phyloP scores from a whole-genome alignment of 2,329 filamentous ascomycete genomes.

The Corinectria fuckeliana region DNA sequence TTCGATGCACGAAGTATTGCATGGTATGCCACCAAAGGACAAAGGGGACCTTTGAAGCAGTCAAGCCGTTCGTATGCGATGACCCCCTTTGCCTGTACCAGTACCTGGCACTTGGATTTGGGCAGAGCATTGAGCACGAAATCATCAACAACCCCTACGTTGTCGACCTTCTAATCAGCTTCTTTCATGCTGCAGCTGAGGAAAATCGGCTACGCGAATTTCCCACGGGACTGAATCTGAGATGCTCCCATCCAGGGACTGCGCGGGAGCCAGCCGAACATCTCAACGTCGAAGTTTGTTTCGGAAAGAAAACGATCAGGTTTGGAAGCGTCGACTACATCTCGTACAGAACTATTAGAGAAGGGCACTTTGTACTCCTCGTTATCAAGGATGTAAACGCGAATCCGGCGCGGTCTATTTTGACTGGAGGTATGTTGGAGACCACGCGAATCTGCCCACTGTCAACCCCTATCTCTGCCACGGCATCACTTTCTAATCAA shows the following conservation, averaged over 20 bases:
- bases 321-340: constrained; percentile 22
- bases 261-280: neutral
- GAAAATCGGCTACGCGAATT: constrained; percentile 50
- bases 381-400: constrained; percentile 3
- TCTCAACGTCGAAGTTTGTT: constrained; percentile 21
- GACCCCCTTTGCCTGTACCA: constrained; percentile 82
- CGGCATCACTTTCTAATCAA: neutral
- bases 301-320: constrained; percentile 18
- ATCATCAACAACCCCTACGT: constrained; percentile 80
- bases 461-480: neutral
- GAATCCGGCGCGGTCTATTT: neutral
- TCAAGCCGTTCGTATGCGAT: constrained; percentile 82
- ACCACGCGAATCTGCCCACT: neutral
- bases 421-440: constrained; percentile 21
- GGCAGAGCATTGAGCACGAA: constrained; percentile 84
- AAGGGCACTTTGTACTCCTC: constrained; percentile 28
- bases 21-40: constrained; percentile 80
- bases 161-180: constrained; percentile 82
- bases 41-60: constrained; percentile 67
- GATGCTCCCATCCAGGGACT: constrained; percentile 34
- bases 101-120: constrained; percentile 86
- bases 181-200: constrained; percentile 71
- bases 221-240: constrained; percentile 51
- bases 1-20: constrained; percentile 85
- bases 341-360: constrained; percentile 21